phyloP scores from a whole-genome alignment of 2,329 filamentous ascomycete species.

The Colletotrichum truncatum region DNA sequence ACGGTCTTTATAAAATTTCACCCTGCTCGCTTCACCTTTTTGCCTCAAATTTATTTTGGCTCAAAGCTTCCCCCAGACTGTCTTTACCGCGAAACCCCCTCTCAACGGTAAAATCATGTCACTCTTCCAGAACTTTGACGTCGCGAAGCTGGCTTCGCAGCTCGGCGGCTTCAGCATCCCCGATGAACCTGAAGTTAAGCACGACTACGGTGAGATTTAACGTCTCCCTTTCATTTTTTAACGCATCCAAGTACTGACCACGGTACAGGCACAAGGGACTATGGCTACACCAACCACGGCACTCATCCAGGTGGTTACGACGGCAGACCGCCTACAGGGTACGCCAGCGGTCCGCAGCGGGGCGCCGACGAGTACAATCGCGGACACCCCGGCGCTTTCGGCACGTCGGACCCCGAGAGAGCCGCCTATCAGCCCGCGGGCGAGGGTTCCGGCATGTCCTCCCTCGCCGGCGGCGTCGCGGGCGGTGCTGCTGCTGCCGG shows the following conservation, averaged over 20 bases:
- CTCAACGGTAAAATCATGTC: neutral
- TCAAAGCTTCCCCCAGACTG: too few species aligned
- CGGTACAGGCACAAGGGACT: constrained; percentile 16
- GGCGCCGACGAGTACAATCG: constrained; percentile 28
- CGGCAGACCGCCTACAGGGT: constrained; percentile 27
- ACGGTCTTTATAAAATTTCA: neutral
- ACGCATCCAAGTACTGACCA: neutral
- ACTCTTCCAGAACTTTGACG: constrained; percentile 34
- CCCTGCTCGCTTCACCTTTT: neutral
- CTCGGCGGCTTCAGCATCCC: constrained; percentile 48
- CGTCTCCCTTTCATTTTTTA: neutral
- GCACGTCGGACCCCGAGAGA: constrained; percentile 22
- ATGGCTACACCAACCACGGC: constrained; percentile 27
- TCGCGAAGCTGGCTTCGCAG: constrained; percentile 42
- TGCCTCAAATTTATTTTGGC: too few species aligned
- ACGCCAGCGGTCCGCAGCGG: constrained; percentile 28
- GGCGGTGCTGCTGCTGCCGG: neutral
- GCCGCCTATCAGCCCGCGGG: constrained; percentile 1
- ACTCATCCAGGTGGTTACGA: constrained; percentile 16
- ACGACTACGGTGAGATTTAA: constrained; percentile 15
- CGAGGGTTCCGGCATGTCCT: too few species aligned
- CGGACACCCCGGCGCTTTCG: constrained; percentile 18
- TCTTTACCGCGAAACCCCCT: constrained; percentile 2
- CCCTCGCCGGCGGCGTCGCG: too few species aligned
- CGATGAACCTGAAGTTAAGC: constrained; percentile 44